Evolutionary conservation across 345 rosid species (phyloP), one percentile per base, ranked within the genome.

Genomic region (Moricandia moricandioides): DNA sequence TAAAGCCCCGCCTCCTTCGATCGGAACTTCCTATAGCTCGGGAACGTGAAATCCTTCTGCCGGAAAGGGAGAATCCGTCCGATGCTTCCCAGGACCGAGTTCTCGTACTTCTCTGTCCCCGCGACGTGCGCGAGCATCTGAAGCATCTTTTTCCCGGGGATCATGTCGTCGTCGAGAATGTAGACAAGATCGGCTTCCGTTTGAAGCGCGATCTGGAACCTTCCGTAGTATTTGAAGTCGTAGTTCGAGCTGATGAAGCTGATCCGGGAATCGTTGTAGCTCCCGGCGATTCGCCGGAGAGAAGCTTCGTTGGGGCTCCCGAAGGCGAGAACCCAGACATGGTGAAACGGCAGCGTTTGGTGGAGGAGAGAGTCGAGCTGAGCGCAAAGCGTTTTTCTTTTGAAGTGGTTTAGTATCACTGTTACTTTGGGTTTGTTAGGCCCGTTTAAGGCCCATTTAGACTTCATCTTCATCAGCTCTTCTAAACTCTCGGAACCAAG

Each of bases 1-100:
- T 95, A 95, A 11, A 95, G 87, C 11, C 99, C 99, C 0, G 99
- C 99, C 81, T 95, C 99, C 74, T 90, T 95, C 0, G 99, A 90
- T 62, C 92, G 73, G 70, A 88, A 90, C 80, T 95, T 95, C 72
- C 99, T 67, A 45, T 95, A 95, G 70, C 99, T 95, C 7, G 99
- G 99, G 76, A 95, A 95, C n/a, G 96, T 92, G 17, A 90, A 90
- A 67, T 95, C 98, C 76, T 85, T 95, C 54, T 95, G 94, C 78
- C 96, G 81, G 62, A 95, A 95, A 12, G 99, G 99, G 79, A 95
- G 78, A n/a, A 95, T 92, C 82, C 98, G 76, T 12, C 99, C 99
- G 4, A 95, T 95, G 79, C 98, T 95, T 18, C 99, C 99, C 65
- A 95, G 65, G 21, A 95, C 98, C 0, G 99, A 89, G 79, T 92